Evolutionary conservation across 2,329 filamentous ascomycete genomes (phyloP), one percentile per base, ranked within the genome.

Genomic region (Dothideomycetidae sp.): DNA sequence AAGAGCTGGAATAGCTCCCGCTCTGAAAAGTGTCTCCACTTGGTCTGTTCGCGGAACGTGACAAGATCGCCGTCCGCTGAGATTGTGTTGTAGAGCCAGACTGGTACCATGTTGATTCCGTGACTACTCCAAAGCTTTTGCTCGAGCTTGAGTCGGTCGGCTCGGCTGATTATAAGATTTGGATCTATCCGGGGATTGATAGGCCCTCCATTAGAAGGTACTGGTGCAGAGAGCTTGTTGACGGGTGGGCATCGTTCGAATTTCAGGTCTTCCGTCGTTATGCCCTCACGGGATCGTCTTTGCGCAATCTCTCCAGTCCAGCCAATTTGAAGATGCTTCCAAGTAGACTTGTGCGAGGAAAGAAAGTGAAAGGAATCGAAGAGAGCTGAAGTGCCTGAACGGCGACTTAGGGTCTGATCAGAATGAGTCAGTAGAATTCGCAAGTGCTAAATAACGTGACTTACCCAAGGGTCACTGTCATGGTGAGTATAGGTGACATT

Each of bases 301-400:
- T 50, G 51, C 12, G 48, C 43, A 28, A 68, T 63, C 43, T 96
- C 88, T 41, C 88, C 88, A 3, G 88, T 93, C 88, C 88, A 96
- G 31, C 84, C 86, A 37, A 96, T 81, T 4, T 94, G 71, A 1
- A 78, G 90, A 61, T 94, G 88, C 50, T 85, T 83, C 86, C 86
- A 96, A 13, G 79, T 76, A 2, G 79, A 78, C 30, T 80, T 70
- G 39, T 79, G 68, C n/a, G 85, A 92, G 3, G 85, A 82, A 31
- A 96, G 74, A 59, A 92, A 78, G 39, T 78, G 73, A 52, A 96
- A 85, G 7, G 85, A 86, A 57, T 94, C 85, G 60, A 92, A 92
- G 21, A 96, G 70, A 11, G 88, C 85, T 10, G 88, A 94, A 41
- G 86, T 88, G 39, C 88, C 88, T 43, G 80, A 79, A 16, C 86